Evolutionary conservation across 306 rosid genomes (phyloP), one percentile per base, ranked within the genome.

Genomic region (Vigna hirtella): DNA sequence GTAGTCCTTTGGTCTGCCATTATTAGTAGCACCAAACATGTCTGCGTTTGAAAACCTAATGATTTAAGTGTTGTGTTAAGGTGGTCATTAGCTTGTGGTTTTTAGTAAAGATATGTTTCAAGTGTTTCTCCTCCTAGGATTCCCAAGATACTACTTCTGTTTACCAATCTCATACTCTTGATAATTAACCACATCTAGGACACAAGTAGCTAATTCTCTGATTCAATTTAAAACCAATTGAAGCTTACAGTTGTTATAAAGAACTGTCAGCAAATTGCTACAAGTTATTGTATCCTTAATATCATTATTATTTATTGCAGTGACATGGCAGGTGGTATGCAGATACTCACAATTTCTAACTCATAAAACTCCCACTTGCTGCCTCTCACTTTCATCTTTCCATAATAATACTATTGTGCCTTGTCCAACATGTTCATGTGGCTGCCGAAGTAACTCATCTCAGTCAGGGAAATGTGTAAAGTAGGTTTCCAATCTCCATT

Each of bases 301-400:
- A 26, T 57, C 4, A 68, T 76, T 40, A 50, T 79, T 52, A 48
- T 75, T 77, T 28, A 6, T 85, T 72, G 88, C 93, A 93, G 98
- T 91, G 97, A 91, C 98, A 36, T 91, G 98, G 97, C 90, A 86
- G 26, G 77, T 89, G 68, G 87, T 93, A 5, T 93, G 98, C 88
- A 88, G 93, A 42, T 93, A 90, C 79, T 93, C 98, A 9, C 96
- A 90, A 53, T 87, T 91, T 82, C 87, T 93, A 47, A 97, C 96
- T 47, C 87, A 84, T 12, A 85, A 81, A 73, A 52, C 91, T 79
- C 98, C 98, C 2, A 84, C 93, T 56, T 93, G 97, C 76, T 94
- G 97, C 42, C 94, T 89, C 61, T 88, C 97, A 6, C 87, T 94
- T 18, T 91, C 97, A 15, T 86, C 98, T 16, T 93, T 93, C 81